These are phyloP conservation scores for Dipodascus albidus DNA, from an alignment of 805 yeast genomes.

Conservation along the genomic window DNA sequence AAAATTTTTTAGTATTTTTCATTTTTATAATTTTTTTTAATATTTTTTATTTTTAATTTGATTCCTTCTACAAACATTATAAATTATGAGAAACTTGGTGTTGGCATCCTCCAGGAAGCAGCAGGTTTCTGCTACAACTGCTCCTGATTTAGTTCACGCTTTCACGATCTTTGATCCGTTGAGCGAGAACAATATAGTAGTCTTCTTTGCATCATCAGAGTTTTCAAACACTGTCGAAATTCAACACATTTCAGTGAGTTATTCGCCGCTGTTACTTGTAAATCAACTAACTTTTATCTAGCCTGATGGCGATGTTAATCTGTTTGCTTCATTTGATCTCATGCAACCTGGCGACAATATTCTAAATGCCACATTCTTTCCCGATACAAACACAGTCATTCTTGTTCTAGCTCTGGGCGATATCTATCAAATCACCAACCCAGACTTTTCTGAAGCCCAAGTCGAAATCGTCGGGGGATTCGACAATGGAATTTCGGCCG, in stretches of 20 bases:
- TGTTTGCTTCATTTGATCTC: constrained; percentile 44
- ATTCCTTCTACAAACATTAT: neutral
- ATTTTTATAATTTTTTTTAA: no score
- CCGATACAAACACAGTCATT: constrained; percentile 54
- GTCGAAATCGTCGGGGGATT: constrained; percentile 76
- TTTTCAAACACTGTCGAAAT: constrained; percentile 55
- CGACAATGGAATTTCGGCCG: constrained; percentile 61
- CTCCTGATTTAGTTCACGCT: constrained; percentile 50
- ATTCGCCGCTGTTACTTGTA: neutral
- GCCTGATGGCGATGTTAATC: constrained; percentile 47
- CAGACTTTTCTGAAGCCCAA: constrained; percentile 41
- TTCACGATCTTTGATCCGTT: constrained; percentile 56
- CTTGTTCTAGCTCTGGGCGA: constrained; percentile 70
- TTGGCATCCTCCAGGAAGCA: constrained; percentile 23
- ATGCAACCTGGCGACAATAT: constrained; percentile 28
- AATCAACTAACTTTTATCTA: constrained; percentile 13
- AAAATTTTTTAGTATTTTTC: neutral
- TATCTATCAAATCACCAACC: constrained; percentile 46
- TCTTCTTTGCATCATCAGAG: constrained; percentile 42
- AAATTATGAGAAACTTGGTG: constrained; percentile 17
- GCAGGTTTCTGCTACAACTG: constrained; percentile 40
- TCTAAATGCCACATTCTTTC: constrained; percentile 53
- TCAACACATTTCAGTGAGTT: constrained; percentile 42
- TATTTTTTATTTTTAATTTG: neutral
- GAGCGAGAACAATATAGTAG: constrained; percentile 53